Conservation (phyloP, 257 asterid genomes). For the Nicotiana paniculata region DNA sequence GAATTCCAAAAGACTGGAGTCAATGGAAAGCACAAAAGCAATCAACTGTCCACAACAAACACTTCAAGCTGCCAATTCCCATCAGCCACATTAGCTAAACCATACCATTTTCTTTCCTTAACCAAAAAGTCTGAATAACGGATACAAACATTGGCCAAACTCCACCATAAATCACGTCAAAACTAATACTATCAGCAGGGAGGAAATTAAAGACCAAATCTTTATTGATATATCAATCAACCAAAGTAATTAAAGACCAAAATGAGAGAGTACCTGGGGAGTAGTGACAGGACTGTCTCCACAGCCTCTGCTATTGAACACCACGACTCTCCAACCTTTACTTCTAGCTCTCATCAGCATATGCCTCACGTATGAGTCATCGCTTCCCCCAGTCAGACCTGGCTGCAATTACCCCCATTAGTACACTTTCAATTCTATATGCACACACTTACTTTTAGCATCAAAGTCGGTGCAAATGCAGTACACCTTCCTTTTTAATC, state of each 20-base stretch:
- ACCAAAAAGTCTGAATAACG: not conserved
- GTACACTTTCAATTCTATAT: not conserved
- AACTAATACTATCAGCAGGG: not conserved
- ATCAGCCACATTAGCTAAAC: not conserved
- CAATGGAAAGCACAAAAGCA: not conserved
- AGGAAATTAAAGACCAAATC: not conserved
- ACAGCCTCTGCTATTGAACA: constrained; percentile 92
- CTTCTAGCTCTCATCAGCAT: constrained; percentile 75
- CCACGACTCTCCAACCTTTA: constrained; percentile 81
- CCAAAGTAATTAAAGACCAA: not conserved
- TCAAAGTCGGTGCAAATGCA: not conserved
- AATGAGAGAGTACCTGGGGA: constrained; percentile 53
- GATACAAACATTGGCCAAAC: not conserved
- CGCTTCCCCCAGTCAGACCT: constrained; percentile 96
- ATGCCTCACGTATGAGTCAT: constrained; percentile 81
- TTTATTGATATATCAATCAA: not conserved
- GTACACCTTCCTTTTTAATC: no score
- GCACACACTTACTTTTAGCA: not conserved
- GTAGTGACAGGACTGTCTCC: constrained; percentile 89
- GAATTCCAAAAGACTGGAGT: not conserved
- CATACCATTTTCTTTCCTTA: not conserved
- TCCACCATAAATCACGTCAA: not conserved
- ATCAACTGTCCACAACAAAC: not conserved
- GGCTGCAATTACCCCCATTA: constrained; percentile 58
- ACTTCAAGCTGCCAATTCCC: not conserved